These are phyloP conservation scores for Chaetomiaceae sp. DNA, from an alignment of 2,329 filamentous ascomycete species.

Conservation along the genomic window DNA sequence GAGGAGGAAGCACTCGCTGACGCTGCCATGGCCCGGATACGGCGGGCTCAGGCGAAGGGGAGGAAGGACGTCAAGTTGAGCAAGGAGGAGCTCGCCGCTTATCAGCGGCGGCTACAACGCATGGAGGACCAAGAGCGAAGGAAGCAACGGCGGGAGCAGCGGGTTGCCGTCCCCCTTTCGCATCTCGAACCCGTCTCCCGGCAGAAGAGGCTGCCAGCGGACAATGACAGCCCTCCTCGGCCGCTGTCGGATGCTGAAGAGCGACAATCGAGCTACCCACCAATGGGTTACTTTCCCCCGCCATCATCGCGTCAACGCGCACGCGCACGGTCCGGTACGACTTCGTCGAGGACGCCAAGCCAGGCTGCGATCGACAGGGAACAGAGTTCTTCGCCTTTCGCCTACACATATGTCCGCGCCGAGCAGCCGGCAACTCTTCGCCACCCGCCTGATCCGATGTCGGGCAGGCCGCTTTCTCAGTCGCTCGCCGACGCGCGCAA, in stretches of 20 bases:
- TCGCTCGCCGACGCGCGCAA: slow-evolving; percentile 28
- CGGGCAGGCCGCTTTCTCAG: slow-evolving; percentile 18
- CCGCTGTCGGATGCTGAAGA: slow-evolving; percentile 36
- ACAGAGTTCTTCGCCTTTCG: slow-evolving; percentile 39
- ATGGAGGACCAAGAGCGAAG: slow-evolving; percentile 41
- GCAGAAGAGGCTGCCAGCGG: slow-evolving; percentile 29
- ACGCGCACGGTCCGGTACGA: slow-evolving; percentile 40
- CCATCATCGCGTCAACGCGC: slow-evolving; percentile 34
- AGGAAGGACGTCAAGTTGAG: slow-evolving; percentile 75
- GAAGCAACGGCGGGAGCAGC: slow-evolving; percentile 38
- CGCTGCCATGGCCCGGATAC: slow-evolving; percentile 73
- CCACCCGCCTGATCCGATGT: slow-evolving; percentile 42
- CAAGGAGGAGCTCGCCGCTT: slow-evolving; percentile 72
- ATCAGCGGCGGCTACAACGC: slow-evolving; percentile 64
- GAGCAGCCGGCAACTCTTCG: slow-evolving; percentile 32
- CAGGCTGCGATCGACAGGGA: slow-evolving; percentile 28
- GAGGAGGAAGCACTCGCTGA: slow-evolving; percentile 73
- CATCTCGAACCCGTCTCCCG: slow-evolving; percentile 43
- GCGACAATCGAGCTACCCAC: slow-evolving; percentile 37
- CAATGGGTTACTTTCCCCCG: slow-evolving; percentile 48
- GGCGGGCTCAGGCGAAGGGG: slow-evolving; percentile 69
- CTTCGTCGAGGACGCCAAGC: slow-evolving; percentile 33
- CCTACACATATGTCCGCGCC: slow-evolving; percentile 41
- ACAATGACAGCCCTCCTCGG: slow-evolving; percentile 35
- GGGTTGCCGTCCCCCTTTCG: slow-evolving; percentile 50